phyloP scores from a whole-genome alignment of 1,284 basidiomycete species.

The Trametes versicolor region DNA sequence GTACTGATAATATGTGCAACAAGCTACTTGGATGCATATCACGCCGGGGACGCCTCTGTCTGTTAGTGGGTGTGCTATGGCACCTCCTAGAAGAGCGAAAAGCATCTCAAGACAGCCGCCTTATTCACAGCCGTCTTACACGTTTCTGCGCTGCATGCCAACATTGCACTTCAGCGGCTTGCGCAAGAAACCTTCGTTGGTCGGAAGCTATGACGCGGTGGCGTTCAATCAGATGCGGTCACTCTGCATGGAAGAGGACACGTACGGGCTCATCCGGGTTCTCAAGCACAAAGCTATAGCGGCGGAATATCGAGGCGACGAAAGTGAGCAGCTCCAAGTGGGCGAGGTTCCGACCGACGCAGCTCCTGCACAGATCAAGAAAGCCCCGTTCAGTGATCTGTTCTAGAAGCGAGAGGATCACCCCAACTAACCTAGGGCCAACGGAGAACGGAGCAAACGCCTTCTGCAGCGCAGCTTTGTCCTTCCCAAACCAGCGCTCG shows the following conservation, averaged over 20 bases:
- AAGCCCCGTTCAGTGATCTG: neutral
- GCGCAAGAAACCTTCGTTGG: conserved; percentile 81
- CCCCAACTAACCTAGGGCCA: conserved; percentile 62
- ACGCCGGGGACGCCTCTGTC: no score
- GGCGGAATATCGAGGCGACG: conserved; percentile 73
- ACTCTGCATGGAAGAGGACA: conserved; percentile 21
- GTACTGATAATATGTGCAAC: no score
- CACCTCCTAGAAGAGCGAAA: no score
- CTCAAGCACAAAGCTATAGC: conserved; percentile 77
- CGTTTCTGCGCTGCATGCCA: conserved; percentile 69
- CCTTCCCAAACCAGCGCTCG: conserved; percentile 83
- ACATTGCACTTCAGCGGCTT: conserved; percentile 76
- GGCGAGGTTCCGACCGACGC: conserved; percentile 81
- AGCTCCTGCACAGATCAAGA: conserved; percentile 56
- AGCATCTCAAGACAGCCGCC: no score
- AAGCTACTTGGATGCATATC: no score
- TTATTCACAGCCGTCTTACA: conserved; percentile 22
- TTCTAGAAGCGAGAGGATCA: neutral
- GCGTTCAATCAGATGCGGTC: conserved; percentile 3
- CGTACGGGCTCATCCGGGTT: conserved; percentile 64
- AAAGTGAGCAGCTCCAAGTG: conserved; percentile 80
- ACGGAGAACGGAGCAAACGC: conserved; percentile 82
- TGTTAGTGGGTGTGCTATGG: no score
- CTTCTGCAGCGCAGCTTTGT: conserved; percentile 66
- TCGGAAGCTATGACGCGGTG: conserved; percentile 59